These are phyloP conservation scores for Polytrichum formosum DNA, from an alignment of 225 moss, liverwort and hornwort genomes.

Conservation along the genomic window DNA sequence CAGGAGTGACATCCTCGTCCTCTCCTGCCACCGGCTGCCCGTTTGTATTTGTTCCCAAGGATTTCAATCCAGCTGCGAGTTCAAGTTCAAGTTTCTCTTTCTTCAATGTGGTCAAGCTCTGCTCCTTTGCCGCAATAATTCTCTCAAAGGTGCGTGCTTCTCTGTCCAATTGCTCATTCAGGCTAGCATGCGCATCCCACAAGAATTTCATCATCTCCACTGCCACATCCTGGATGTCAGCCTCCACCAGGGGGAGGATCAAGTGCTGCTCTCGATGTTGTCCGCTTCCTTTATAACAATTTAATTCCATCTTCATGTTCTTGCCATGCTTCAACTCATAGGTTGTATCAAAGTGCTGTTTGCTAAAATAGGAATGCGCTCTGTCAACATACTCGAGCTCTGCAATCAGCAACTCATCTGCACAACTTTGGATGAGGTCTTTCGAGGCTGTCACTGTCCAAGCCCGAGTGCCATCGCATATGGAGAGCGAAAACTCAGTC, in stretches of 20 bases:
- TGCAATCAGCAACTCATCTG: conserved; percentile 26
- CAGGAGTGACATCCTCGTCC: conserved; percentile 4
- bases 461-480: conserved; percentile 38
- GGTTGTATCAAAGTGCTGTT: conserved; percentile 35
- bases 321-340: conserved; percentile 37
- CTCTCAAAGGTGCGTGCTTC: conserved; percentile 32
- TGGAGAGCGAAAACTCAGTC: conserved; percentile 32
- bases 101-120: conserved; percentile 10
- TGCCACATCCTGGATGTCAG: conserved; percentile 26
- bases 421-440: conserved; percentile 24
- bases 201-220: conserved; percentile 43
- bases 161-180: conserved; percentile 26
- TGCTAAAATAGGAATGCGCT: conserved; percentile 32
- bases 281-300: conserved; percentile 17
- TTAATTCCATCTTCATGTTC: conserved; percentile 24
- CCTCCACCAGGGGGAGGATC: conserved; percentile 27
- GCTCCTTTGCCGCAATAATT: conserved; percentile 36
- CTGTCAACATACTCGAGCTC: conserved; percentile 46
- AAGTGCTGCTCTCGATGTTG: conserved; percentile 16
- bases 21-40: conserved; percentile 16
- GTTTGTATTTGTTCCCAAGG: conserved; percentile 15
- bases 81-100: conserved; percentile 9
- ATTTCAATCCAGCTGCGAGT: conserved; percentile 1
- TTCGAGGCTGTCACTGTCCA: conserved; percentile 41
- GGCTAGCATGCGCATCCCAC: conserved; percentile 29